Evolutionary conservation across 169 alveolate species (phyloP), one percentile per base, ranked within the genome.

Genomic region (Amoebophrya sp.): DNA sequence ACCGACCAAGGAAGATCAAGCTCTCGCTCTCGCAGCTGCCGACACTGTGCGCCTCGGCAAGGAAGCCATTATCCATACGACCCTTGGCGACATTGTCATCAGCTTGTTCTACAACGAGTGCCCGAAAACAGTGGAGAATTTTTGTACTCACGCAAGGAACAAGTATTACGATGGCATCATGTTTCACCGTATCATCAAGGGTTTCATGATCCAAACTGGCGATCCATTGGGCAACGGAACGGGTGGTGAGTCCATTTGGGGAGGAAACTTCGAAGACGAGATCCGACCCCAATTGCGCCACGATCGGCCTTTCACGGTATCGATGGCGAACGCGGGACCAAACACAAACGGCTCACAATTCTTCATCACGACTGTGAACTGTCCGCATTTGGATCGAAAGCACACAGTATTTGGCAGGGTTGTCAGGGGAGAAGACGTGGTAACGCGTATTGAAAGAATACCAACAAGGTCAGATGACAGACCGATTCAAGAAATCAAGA

Each of bases 171-270:
- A 96, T 93, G 95, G 95, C 40, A 55, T 94, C 78, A 94, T 95
- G 40, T 96, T 97, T 93, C 98, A 96, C 92, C 93, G 97, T 89
- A 96, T 95, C 92, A 93, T 98, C 89, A 97, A 98, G 93, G 97
- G 98, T 91, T 99, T 99, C 96, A 98, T 99, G 99, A 97, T 99
- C 41, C 99, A 99, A 94, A 98, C 99, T 41, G 99, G 99, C 14
- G 99, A 98, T 93, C 99, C 99, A 12, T 95, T 96, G 89, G 99
- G 99, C 12, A 98, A 98, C 95, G 99, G 99, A 41, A 98, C 99
- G 36, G 99, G 99, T 2, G 99, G 99, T 41, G 95, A 92, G 92
- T 94, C 96, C n/a, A 94, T 95, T 23, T 95, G 96, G 96, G 96
- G 95, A 10, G 95, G 93, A 39, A 90, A 90, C 53, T 89, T 90